Evolutionary conservation across 495 filamentous ascomycete species (phyloP), one percentile per base, ranked within the genome.

Genomic region (Penicillium maclennaniae): DNA sequence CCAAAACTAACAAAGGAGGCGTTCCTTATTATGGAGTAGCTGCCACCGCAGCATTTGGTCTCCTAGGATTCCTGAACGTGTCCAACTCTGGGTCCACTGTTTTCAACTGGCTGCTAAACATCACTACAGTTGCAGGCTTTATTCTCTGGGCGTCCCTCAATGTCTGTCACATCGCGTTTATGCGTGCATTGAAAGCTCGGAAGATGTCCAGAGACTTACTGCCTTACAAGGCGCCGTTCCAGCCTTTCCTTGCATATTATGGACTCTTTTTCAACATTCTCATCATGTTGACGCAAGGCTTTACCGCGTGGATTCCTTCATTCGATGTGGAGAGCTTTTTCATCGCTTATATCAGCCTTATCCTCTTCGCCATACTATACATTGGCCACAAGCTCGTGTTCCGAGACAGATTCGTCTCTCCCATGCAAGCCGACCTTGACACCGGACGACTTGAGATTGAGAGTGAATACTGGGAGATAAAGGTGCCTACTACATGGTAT

Each of bases 231-330:
- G 71, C 76, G 15, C 69, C 69, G 15, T 62, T 74, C 27, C 79
- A 82, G 59, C 79, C 79, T 3, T 83, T 67, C 56, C 63, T 73
- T 16, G 67, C 76, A 6, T 78, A 66, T 56, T 74, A 73, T 55
- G 83, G 81, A 5, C 66, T 85, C 14, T 71, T 78, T 53, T 82
- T 83, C 68, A 79, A 72, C 66, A 52, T 78, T n/a, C 62, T 85
- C 36, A 80, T 86, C 53, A 72, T 78, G 28, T 47, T 86, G 6
- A 83, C 81, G 0, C 80, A 84, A 61, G 83, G 83, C 2, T 86
- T 86, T 58, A 82, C 76, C 0, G 69, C 73, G 3, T 87, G 83
- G 65, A 79, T 85, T 26, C 74, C 74, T 6, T 40, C 28, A 10
- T 86, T 83, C 77, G 65, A 60, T 49, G 70, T 69, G 3, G 68